Evolutionary conservation across 2,329 filamentous ascomycete species (phyloP), one percentile per base, ranked within the genome.

Genomic region (Xylariaceae sp.): DNA sequence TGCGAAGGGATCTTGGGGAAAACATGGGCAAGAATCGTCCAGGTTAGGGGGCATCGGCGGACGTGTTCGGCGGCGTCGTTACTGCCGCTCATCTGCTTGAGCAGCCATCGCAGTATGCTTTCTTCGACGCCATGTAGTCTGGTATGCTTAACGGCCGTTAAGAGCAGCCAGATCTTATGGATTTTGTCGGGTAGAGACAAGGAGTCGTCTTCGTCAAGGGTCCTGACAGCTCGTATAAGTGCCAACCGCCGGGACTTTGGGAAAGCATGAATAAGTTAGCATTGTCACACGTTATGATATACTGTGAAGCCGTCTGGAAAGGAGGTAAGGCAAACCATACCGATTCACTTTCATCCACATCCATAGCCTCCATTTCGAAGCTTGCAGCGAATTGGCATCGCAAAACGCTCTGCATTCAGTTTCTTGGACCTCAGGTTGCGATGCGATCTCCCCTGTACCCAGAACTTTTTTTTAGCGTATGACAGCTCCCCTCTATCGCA

Each of bases 1-100:
- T 83, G 80, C 0, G 79, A 66, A 0, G 85, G 81, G 13, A 90
- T 76, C n/a, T 78, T 66, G 34, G 70, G 66, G 38, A 86, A 71
- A 33, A 83, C 67, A 42, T 71, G 72, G 31, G 69, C 67, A 16
- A 88, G 59, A 24, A 88, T 70, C 19, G 65, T 68, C 84, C 78
- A 83, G 8, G 75, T 68, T 36, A 74, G 56, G 32, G 75, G 73
- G 50, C 71, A 76, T 45, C 74, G 66, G 50, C 76, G 69, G 35
- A 77, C 51, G 28, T 65, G 70, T 55, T 78, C 74, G 36, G 71
- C 69, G 34, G 55, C 59, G 26, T 67, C 59, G 21, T 63, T 62
- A 28, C 63, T 50, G 14, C 68, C 67, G 44, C 70, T 71, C 74
- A 79, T 78, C 37, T 70, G 70, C 51, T 81, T 78, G 37, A 84